Evolutionary conservation across 768 basidiomycete species (phyloP), one percentile per base, ranked within the genome.

Genomic region (Chalciporus pseudorubinellus): DNA sequence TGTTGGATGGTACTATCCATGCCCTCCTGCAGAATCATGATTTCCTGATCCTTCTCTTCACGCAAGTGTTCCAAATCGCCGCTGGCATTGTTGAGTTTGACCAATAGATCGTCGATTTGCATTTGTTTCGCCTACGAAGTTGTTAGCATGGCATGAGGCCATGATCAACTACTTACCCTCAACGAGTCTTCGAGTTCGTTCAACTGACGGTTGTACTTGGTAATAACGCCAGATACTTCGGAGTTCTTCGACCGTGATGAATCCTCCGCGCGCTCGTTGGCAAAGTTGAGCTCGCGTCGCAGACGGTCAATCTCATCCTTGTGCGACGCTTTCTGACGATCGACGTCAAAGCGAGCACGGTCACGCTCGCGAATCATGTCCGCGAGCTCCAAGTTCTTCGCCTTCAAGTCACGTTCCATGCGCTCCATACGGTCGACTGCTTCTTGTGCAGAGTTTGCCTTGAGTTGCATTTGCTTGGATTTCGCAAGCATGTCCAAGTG

Each of bases 301-400:
- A 98, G 64, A 10, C 97, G 84, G 56, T 98, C 97, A 33, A 92
- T 67, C 65, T 99, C 97, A 51, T 99, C 97, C 65, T 94, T 95
- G 69, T 98, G 94, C 44, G 85, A 87, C 6, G 92, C 83, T 73
- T 95, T 98, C 66, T 92, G 81, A 19, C 97, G 79, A 65, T 99
- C 97, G 20, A 98, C 75, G 58, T 99, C 97, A 63, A 97, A 98
- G 39, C 97, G 78, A 31, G 95, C 94, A 50, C 95, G 80, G 66
- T 99, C 97, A 29, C 97, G 84, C 70, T 99, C 97, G 41, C 95
- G 82, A 59, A 99, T 88, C 97, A 99, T 99, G 66, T 98, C 97
- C 20, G 97, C 97, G 18, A 99, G 76, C 69, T 98, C 97, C 49
- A 99, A 71, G 65, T 98, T 99, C 81, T 99, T 99, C n/a, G 91